Conservation (phyloP, 2,329 filamentous ascomycete genomes). For the Phyllosticta ampelicida region DNA sequence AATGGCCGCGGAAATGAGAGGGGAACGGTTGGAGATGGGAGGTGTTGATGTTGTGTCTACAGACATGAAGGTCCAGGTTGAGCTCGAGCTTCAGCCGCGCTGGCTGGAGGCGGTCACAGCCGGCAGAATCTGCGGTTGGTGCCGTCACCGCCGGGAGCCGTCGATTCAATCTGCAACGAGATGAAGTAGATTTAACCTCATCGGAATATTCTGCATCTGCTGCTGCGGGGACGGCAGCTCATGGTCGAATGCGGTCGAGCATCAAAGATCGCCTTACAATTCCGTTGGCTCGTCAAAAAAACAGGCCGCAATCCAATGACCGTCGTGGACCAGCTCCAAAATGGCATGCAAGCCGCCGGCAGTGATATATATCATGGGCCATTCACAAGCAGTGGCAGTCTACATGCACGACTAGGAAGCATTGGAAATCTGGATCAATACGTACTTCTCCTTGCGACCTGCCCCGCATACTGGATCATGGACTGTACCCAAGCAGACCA, state of each 20-base stretch:
- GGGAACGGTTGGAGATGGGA: neutral
- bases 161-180: neutral
- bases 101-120: neutral
- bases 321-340: neutral
- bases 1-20: neutral
- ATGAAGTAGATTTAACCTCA: neutral
- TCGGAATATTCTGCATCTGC: neutral
- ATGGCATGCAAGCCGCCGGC: neutral
- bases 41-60: slow-evolving; percentile 3
- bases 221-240: neutral
- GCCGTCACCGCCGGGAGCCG: neutral
- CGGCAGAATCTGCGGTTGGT: neutral
- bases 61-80: neutral
- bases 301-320: neutral
- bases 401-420: neutral
- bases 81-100: neutral
- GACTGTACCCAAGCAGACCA: neutral
- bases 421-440: neutral
- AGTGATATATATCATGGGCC: neutral
- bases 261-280: neutral
- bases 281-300: neutral
- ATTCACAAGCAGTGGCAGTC: neutral
- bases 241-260: neutral
- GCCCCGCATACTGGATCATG: neutral
- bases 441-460: neutral